Percentiles rank a stretch among this genome's conserved stretches.
These are phyloP conservation scores for Sechiopsis laciniata DNA, from an alignment of 306 rosid species.

Conservation along the genomic window DNA sequence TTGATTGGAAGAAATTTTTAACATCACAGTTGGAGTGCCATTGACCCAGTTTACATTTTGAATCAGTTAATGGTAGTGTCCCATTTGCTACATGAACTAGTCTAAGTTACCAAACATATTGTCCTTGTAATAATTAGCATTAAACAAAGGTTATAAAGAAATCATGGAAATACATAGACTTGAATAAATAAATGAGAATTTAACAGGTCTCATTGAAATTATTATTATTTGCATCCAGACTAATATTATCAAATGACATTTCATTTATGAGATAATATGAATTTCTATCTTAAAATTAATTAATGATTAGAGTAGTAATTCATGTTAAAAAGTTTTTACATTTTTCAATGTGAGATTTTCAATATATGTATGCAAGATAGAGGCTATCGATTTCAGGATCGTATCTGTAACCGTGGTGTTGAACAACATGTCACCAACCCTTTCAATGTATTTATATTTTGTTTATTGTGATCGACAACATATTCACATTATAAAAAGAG, in stretches of 20 bases:
- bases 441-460: no score
- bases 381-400: no score
- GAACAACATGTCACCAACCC: no score
- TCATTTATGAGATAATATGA: no score
- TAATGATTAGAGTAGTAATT: no score
- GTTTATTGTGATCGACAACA: no score
- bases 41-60: neutral
- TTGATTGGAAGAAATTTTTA: neutral
- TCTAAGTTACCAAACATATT: neutral
- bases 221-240: neutral
- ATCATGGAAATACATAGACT: neutral
- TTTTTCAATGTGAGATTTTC: no score
- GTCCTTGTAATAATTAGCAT: neutral
- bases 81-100: neutral
- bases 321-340: no score
- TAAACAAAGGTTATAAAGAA: neutral
- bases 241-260: neutral
- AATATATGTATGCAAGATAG: no score
- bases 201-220: neutral
- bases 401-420: no score
- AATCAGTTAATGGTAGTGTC: neutral
- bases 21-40: neutral
- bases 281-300: no score
- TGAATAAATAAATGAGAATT: neutral
- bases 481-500: no score